These are phyloP conservation scores for Wickerhamiella shivajii DNA, from an alignment of 805 yeast species.

Conservation along the genomic window DNA sequence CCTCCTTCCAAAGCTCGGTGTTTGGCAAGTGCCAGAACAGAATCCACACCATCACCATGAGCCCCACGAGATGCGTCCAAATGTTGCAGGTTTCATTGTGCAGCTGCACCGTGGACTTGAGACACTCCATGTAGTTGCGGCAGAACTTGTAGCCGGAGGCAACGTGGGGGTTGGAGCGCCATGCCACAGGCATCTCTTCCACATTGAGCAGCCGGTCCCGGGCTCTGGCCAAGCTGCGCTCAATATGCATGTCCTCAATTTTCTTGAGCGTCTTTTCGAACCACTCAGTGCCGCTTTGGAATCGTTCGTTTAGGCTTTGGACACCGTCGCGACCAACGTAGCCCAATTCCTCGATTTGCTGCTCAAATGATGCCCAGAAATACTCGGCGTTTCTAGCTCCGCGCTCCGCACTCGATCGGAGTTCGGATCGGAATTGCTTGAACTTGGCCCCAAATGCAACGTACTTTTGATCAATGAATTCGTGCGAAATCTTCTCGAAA, in stretches of 20 bases:
- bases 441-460: slow-evolving; percentile 2
- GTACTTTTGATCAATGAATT: slow-evolving; percentile 7
- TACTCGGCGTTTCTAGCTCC: slow-evolving; percentile 4
- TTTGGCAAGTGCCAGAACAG: slow-evolving; percentile 49
- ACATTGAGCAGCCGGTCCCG: slow-evolving; percentile 44
- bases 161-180: slow-evolving; percentile 86
- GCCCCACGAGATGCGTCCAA: slow-evolving; percentile 81
- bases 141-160: slow-evolving; percentile 76
- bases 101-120: slow-evolving; percentile 40
- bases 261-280: slow-evolving; percentile 23
- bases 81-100: slow-evolving; percentile 90
- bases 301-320: slow-evolving; percentile 3
- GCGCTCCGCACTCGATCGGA: too few relatives aligned
- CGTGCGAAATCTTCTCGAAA: slow-evolving; percentile 4
- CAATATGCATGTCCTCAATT: slow-evolving; percentile 23
- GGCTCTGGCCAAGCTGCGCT: slow-evolving; percentile 19
- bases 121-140: slow-evolving; percentile 42
- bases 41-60: slow-evolving; percentile 40
- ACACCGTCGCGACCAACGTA: background rate
- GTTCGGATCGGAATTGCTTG: too few relatives aligned
- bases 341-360: slow-evolving; percentile 6
- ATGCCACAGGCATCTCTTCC: slow-evolving; percentile 78
- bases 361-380: slow-evolving; percentile 3
- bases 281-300: slow-evolving; percentile 17
- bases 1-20: slow-evolving; percentile 34